Percentiles rank a stretch among this genome's conserved stretches.
Evolutionary conservation across 306 rosid genomes (phyloP).

Genomic region (Vigna mungo): DNA sequence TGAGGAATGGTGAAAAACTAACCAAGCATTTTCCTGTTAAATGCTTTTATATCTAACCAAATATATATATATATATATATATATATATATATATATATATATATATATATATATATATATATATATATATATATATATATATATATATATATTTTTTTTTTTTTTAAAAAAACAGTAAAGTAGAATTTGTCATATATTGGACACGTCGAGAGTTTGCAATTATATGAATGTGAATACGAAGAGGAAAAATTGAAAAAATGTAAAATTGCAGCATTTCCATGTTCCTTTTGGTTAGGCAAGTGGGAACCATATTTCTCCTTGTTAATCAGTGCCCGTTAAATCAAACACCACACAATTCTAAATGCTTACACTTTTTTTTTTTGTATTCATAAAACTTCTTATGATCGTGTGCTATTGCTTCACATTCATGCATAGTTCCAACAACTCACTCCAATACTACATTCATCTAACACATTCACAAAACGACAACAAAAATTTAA

Average conservation of each 20-base stretch:
- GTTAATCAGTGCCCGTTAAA: slow-evolving; percentile 1
- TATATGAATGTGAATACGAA: neutral
- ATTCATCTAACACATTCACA: too few species aligned
- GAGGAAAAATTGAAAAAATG: neutral
- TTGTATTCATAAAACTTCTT: neutral
- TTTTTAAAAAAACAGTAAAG: too few species aligned
- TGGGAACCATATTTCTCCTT: slow-evolving; percentile 38
- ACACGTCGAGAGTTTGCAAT: neutral
- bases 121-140: too few species aligned
- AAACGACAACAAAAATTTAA: too few species aligned
- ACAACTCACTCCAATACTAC: neutral
- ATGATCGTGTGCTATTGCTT: neutral
- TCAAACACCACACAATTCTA: slow-evolving; percentile 28
- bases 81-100: too few species aligned
- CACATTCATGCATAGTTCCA: neutral
- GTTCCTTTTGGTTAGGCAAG: slow-evolving; percentile 37
- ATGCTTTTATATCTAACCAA: too few species aligned
- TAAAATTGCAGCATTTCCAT: neutral
- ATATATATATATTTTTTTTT: too few species aligned
- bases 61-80: too few species aligned
- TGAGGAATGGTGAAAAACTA: too few species aligned
- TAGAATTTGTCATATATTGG: too few species aligned
- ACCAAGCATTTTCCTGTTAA: too few species aligned
- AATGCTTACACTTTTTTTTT: neutral
- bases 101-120: too few species aligned